Percentiles rank a stretch among this genome's conserved stretches.
phyloP scores from a whole-genome alignment of 2,329 filamentous ascomycete species.

The Phialophora verrucosa region DNA sequence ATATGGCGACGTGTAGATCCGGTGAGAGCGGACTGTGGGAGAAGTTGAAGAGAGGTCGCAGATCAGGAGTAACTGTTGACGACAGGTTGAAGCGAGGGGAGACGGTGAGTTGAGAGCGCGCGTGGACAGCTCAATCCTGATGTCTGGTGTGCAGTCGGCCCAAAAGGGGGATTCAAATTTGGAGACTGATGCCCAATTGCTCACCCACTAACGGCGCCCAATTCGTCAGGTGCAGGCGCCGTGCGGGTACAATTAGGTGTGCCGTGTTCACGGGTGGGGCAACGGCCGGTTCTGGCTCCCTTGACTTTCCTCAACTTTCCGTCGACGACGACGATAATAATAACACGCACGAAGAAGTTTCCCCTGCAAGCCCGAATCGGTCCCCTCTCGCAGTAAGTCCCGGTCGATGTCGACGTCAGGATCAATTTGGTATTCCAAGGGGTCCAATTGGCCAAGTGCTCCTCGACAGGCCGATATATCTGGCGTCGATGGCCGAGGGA shows the following conservation, averaged over 20 bases:
- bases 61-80: constrained; percentile 5
- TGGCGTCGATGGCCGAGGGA: background rate
- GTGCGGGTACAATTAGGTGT: constrained; percentile 3
- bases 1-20: constrained; percentile 1
- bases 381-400: background rate
- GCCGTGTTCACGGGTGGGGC: constrained; percentile 8
- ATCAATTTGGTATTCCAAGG: background rate
- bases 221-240: constrained; percentile 48
- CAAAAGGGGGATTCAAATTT: constrained; percentile 12
- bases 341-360: background rate
- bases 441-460: background rate
- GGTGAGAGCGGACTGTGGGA: constrained; percentile 1
- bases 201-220: constrained; percentile 16
- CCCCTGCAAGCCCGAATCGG: background rate
- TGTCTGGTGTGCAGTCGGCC: constrained; percentile 11
- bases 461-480: background rate
- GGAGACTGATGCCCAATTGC: constrained; percentile 24
- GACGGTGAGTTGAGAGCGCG: constrained; percentile 18
- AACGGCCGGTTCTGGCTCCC: background rate
- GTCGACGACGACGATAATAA: background rate
- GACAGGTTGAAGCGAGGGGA: constrained; percentile 16
- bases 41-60: constrained; percentile 1
- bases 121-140: constrained; percentile 10
- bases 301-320: background rate
- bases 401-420: background rate